Evolutionary conservation across 2,329 filamentous ascomycete genomes (phyloP), one percentile per base, ranked within the genome.

Genomic region (Lasiodiplodia sp.): DNA sequence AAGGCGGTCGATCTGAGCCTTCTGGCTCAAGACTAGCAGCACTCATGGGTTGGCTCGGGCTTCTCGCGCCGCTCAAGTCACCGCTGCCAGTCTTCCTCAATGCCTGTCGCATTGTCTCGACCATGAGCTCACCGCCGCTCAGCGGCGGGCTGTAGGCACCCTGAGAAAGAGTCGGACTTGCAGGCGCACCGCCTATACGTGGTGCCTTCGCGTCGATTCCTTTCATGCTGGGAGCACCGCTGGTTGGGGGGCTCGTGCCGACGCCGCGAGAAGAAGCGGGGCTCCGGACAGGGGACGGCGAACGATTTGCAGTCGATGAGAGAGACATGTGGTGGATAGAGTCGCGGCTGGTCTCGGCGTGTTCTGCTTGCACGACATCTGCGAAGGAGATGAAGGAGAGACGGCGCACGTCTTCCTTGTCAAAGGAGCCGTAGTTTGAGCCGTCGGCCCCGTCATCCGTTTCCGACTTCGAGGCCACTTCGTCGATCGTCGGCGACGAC

Each of bases 381-480:
- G 95, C 94, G 80, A 98, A 98, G 8, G 94, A 97, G 77, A 98
- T 97, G 82, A 98, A 98, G 78, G 92, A 96, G 71, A 98, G 82
- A 25, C 95, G 89, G 56, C 93, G 90, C 21, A 96, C 88, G 75
- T 97, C 94, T 57, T 88, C 86, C 49, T 86, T 87, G 75, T 97
- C 94, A 70, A 95, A 83, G 56, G 90, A 89, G 38, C 91, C 92
- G 78, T 95, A 95, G 76, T 89, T 93, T 69, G 91, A 92, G 31
- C 85, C 85, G 72, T 95, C 92, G 52, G 89, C 84, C n/a, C 73
- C 64, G 31, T 68, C 66, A 25, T 79, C 77, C n/a, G 71, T 69
- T 28, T 73, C 69, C 28, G 77, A 76, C 21, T 72, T 53, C 23
- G 66, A 34, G 71, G 71, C 7, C 72, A 69, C 69, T 34, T 80